Percentiles rank a stretch among this genome's conserved stretches.
Evolutionary conservation across 805 yeast species (phyloP).

Genomic region (Starmerella potacharoeniae): DNA sequence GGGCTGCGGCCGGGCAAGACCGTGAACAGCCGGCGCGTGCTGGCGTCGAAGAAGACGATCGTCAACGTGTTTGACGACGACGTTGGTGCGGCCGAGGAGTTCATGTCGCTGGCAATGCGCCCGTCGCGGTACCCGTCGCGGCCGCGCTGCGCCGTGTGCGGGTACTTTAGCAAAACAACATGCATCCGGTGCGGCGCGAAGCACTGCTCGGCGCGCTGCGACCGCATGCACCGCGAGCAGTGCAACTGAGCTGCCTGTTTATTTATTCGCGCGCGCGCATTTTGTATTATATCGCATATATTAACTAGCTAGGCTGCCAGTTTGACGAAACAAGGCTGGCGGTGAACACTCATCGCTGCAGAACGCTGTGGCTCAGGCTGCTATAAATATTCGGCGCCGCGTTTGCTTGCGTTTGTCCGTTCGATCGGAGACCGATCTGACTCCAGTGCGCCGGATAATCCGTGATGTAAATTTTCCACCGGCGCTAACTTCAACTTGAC

Average conservation of each 20-base stretch:
- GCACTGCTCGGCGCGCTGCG: constrained; percentile 30
- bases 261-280: no score
- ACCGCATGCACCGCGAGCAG: constrained; percentile 26
- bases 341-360: no score
- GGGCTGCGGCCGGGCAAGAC: constrained; percentile 24
- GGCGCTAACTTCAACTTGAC: no score
- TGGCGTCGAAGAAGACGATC: constrained; percentile 31
- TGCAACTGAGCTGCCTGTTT: constrained; percentile 3
- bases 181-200: constrained; percentile 32
- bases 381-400: no score
- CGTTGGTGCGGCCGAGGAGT: constrained; percentile 25
- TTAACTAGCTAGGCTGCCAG: no score
- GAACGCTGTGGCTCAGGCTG: no score
- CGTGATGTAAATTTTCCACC: no score
- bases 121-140: constrained; percentile 31
- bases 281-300: no score
- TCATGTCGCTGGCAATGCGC: constrained; percentile 25
- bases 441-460: no score
- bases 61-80: constrained; percentile 35
- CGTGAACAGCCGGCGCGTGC: constrained; percentile 28
- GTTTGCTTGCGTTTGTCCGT: no score
- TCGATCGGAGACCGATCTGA: no score
- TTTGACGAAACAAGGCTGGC: no score
- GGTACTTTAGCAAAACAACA: constrained; percentile 29
- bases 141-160: constrained; percentile 32